These are phyloP conservation scores for Inga leiocalycina DNA, from an alignment of 306 rosid species.

Conservation along the genomic window DNA sequence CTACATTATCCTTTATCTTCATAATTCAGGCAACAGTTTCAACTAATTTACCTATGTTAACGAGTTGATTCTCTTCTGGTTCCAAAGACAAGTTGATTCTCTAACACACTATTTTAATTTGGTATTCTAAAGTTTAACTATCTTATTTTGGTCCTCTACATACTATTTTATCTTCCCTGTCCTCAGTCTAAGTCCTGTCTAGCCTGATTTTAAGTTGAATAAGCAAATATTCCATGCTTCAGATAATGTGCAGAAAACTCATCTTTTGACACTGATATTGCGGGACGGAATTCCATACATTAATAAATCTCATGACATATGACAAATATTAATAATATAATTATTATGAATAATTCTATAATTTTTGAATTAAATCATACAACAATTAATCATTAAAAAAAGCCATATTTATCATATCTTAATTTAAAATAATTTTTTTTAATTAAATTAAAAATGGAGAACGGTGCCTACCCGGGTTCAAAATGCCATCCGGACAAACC, in stretches of 20 bases:
- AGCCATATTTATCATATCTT: too few relatives aligned
- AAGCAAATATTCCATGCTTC: neutral
- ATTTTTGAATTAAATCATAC: neutral
- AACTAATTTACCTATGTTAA: neutral
- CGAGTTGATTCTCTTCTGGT: neutral
- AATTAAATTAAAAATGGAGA: neutral
- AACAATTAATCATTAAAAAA: too few relatives aligned
- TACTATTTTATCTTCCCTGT: neutral
- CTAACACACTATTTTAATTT: neutral
- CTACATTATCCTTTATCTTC: neutral
- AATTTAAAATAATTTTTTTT: too few relatives aligned
- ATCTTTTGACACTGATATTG: neutral
- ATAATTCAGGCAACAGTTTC: neutral
- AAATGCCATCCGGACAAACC: constrained; percentile 9
- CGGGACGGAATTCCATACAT: neutral
- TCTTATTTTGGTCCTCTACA: neutral
- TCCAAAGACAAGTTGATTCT: neutral
- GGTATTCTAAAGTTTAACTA: neutral
- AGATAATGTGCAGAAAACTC: neutral
- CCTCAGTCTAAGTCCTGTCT: neutral
- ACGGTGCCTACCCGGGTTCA: neutral
- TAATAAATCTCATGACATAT: neutral
- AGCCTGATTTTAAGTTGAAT: neutral
- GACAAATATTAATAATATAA: neutral
- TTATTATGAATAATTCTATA: neutral